Base-by-base conservation (phyloP, 371 early-diverging fungal genomes). In the Basidiobolus meristosporus region DNA sequence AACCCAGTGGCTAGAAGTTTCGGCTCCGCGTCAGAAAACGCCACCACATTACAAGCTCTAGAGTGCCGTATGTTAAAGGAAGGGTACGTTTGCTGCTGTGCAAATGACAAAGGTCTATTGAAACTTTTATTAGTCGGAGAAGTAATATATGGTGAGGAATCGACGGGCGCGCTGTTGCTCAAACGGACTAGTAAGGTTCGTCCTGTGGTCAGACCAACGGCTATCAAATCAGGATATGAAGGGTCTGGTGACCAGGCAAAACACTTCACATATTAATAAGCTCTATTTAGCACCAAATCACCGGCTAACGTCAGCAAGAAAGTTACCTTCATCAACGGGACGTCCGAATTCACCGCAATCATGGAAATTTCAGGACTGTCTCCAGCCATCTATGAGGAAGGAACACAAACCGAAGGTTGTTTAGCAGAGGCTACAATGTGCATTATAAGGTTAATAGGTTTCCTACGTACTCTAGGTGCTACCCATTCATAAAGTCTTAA, bases 231-330 rank as follows among this genome's bases (percentile, higher is more conserved):
- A 29, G 60, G 56, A 44, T 57, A 63, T 34, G 59, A 60, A 10
- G 73, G 60, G 57, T 75, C 73, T 3, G 76, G 73, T 17, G 73
- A 78, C 82, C 82, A 82, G 34, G 73, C 74, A 32, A 78, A 73
- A 53, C 76, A 77, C 79, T 80, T 44, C 5, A 21, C 10, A 41
- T 2, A 31, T 23, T 15, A 11, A 22, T 15, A 36, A 7, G 26
- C 7, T 21, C 31, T 36, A 26, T 23, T 31, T 28, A 46, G 9
- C 1, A 33, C 34, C 39, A 36, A 41, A 35, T 3, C 17, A n/a
- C 21, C 17, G 20, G 5, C 12, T 20, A 7, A 14, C 36, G 17
- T 16, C 20, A 16, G 6, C 10, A 9, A n/a, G 39, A 28, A 30
- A 29, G 21, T 20, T 55, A 68, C 72, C 73, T 77, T 77, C 62